Evolutionary conservation across 2,329 filamentous ascomycete species (phyloP).

Genomic region (Chaetomiaceae sp.): DNA sequence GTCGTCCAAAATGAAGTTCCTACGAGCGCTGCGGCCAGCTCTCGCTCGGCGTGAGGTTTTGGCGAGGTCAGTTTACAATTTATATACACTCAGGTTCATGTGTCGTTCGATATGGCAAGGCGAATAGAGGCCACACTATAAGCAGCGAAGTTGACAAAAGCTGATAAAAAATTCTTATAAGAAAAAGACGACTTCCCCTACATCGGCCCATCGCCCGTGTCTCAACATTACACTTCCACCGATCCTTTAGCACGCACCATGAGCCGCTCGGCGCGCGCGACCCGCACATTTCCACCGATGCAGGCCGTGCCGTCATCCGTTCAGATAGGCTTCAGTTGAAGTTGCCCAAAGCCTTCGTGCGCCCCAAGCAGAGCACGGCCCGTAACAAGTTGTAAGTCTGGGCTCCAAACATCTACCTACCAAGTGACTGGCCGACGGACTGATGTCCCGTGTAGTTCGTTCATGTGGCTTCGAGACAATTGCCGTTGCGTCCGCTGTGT

Average conservation of each 20-base stretch:
- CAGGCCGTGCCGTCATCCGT: too few relatives aligned
- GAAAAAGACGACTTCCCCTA: neutral
- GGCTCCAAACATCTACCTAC: neutral
- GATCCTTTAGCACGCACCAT: neutral
- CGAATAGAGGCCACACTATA: too few relatives aligned
- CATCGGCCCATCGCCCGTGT: neutral
- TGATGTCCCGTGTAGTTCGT: conserved; percentile 6
- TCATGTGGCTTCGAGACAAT: conserved; percentile 48
- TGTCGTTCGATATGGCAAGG: neutral
- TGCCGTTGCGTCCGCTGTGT: conserved; percentile 65
- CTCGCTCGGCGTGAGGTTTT: neutral
- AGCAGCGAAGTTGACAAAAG: neutral
- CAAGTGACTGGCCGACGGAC: neutral
- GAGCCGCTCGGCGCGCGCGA: too few relatives aligned
- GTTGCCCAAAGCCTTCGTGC: neutral
- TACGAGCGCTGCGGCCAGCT: neutral
- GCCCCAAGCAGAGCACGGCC: too few relatives aligned
- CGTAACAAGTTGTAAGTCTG: neutral
- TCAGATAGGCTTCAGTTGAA: neutral
- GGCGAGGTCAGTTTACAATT: conserved; percentile 7
- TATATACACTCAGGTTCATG: neutral
- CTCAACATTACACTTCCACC: neutral
- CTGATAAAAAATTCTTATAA: neutral
- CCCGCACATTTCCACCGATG: too few relatives aligned
- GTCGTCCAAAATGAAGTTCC: neutral